Conservation (phyloP, 1,139 yeast species). For the Yamadazyma triangularis region DNA sequence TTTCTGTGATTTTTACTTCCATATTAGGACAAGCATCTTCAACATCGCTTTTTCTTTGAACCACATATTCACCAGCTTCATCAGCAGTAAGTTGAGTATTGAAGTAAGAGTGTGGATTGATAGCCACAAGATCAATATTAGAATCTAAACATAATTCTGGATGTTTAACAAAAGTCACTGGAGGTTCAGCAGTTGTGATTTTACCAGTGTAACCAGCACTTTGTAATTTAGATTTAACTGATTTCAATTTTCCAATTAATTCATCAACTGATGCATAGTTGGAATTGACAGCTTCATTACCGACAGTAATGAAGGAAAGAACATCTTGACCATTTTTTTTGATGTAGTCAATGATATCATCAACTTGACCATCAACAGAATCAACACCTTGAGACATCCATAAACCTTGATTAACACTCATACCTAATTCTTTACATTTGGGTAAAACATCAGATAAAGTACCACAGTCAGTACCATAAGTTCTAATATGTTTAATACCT, state of each 20-base stretch:
- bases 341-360: slow-evolving; percentile 49
- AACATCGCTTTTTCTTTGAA: slow-evolving; percentile 54
- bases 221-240: slow-evolving; percentile 54
- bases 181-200: slow-evolving; percentile 85
- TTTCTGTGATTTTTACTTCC: slow-evolving; percentile 63
- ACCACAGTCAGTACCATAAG: slow-evolving; percentile 85
- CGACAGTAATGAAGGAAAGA: slow-evolving; percentile 72
- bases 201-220: slow-evolving; percentile 74
- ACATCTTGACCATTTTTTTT: slow-evolving; percentile 59
- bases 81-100: slow-evolving; percentile 56
- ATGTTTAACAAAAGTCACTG: slow-evolving; percentile 59
- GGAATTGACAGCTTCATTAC: slow-evolving; percentile 78
- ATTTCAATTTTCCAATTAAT: slow-evolving; percentile 55
- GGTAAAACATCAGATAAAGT: slow-evolving; percentile 65
- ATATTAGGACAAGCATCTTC: slow-evolving; percentile 48
- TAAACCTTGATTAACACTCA: slow-evolving; percentile 79
- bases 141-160: slow-evolving; percentile 65
- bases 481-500: slow-evolving; percentile 63
- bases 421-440: slow-evolving; percentile 53
- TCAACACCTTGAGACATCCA: slow-evolving; percentile 71
- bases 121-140: slow-evolving; percentile 72
- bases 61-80: slow-evolving; percentile 67
- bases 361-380: slow-evolving; percentile 60
- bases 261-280: slow-evolving; percentile 56
- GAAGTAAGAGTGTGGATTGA: slow-evolving; percentile 86